Evolutionary conservation across 345 rosid species (phyloP).

Genomic region (Ceriops decandra): DNA sequence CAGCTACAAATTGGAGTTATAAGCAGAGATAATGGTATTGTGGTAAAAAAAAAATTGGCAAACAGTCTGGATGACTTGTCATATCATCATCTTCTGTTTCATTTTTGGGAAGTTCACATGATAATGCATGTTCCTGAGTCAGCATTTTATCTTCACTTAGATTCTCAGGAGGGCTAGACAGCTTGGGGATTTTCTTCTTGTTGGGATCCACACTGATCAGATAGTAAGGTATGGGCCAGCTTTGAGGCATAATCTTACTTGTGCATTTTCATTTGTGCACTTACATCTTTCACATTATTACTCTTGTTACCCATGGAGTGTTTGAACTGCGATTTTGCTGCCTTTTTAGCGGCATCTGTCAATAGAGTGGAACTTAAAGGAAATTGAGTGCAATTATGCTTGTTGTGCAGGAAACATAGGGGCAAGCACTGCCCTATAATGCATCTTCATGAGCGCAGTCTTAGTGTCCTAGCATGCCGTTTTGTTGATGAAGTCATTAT

Average conservation of each 20-base stretch:
- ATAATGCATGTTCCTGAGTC: background rate
- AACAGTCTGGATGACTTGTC: too few species aligned
- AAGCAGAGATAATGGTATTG: too few species aligned
- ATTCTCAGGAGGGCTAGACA: slow-evolving; percentile 83
- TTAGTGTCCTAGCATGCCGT: slow-evolving; percentile 87
- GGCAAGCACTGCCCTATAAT: slow-evolving; percentile 72
- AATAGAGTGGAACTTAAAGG: background rate
- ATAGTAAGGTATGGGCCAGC: slow-evolving; percentile 59
- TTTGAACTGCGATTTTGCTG: background rate
- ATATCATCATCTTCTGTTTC: too few species aligned
- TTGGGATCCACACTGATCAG: slow-evolving; percentile 83
- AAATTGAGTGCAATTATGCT: slow-evolving; percentile 5
- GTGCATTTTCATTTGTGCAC: background rate
- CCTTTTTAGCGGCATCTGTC: background rate
- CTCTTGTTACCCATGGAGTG: background rate
- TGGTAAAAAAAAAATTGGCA: too few species aligned
- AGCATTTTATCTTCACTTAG: slow-evolving; percentile 32
- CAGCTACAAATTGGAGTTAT: too few species aligned
- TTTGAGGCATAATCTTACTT: slow-evolving; percentile 6
- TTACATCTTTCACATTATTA: background rate
- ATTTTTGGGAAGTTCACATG: background rate
- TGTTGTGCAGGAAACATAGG: slow-evolving; percentile 61
- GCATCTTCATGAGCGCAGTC: slow-evolving; percentile 90
- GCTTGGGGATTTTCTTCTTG: slow-evolving; percentile 91
- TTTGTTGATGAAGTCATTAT: slow-evolving; percentile 97